These are phyloP conservation scores for Diplodia mutila DNA, from an alignment of 2,329 filamentous ascomycete genomes.

Conservation along the genomic window DNA sequence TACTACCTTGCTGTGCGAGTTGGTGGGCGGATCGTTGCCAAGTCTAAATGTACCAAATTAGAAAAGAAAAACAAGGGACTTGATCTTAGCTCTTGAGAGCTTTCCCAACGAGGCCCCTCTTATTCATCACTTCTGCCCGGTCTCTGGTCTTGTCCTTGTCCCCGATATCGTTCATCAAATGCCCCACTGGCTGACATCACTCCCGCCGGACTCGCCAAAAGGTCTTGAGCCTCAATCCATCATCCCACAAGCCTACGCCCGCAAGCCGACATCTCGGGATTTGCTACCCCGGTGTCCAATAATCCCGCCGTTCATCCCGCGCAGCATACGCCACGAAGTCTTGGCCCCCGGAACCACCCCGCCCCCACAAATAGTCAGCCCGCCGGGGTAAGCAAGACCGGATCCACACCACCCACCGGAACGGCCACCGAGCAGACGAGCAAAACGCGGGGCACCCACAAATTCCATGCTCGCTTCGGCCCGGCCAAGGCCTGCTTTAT, in stretches of 20 bases:
- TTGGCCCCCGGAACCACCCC: neutral
- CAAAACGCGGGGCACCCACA: slow-evolving; percentile 15
- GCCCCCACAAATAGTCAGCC: neutral
- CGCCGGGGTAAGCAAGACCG: neutral
- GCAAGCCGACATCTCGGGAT: neutral
- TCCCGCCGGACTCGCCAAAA: too few relatives aligned
- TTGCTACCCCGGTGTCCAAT: neutral
- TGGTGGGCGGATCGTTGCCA: neutral
- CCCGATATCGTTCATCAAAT: too few relatives aligned
- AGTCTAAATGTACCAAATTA: too few relatives aligned
- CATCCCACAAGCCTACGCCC: neutral
- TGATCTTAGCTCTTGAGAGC: too few relatives aligned
- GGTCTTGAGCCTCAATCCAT: neutral
- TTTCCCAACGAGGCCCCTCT: too few relatives aligned
- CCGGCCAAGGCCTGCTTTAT: neutral
- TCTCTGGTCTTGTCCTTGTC: too few relatives aligned
- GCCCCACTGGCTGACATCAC: neutral
- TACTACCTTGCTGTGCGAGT: slow-evolving; percentile 2
- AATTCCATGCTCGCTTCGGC: neutral
- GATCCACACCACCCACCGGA: slow-evolving; percentile 15
- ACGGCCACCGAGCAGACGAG: slow-evolving; percentile 1
- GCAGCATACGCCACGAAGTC: neutral
- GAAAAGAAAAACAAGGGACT: too few relatives aligned
- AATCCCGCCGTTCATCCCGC: slow-evolving; percentile 1
- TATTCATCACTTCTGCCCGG: too few relatives aligned